Base-by-base conservation (phyloP, 495 filamentous ascomycete species). In the Penicillium lagena region DNA sequence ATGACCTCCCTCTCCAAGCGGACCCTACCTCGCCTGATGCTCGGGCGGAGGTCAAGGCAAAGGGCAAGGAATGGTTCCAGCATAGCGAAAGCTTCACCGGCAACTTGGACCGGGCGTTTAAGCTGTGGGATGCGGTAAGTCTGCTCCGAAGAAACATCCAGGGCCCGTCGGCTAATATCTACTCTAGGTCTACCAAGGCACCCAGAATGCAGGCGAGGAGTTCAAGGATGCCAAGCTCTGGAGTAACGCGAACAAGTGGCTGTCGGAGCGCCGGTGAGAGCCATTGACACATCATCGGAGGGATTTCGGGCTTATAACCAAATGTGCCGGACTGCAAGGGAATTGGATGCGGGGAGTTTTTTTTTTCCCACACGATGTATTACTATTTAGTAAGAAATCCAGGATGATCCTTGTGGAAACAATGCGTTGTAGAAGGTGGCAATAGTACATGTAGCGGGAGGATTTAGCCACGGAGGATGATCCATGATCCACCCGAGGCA, bases 71-170 rank as follows among this genome's bases (percentile, higher is more conserved):
- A 3, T 87, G 78, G 65, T 91, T 96, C 54, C 85, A 86, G 12
- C 83, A 87, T 54, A 84, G 83, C 30, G 73, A 82, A 14, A 79
- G 86, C 51, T 86, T 96, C 56, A 66, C 70, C 12, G 82, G 79
- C 15, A 94, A 96, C 64, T 59, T 96, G 40, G 76, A 87, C 17
- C 79, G 82, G 40, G 86, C 86, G 28, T 96, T 87, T 67, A 76
- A 79, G 41, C 79, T 96, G 42, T 94, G 90, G 74, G 82, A 87
- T 66, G 85, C 88, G 28, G 77, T 95, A 56, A 59, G 79, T 74
- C 4, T 13, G 9, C 32, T 12, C n/a, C 32, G 32, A 34, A 34
- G 32, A 9, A 12, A n/a, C 13, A 22, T 15, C 42, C 12, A 37
- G 9, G 11, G 13, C 30, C 11, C 9, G 17, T n/a, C 11, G n/a